Base-by-base conservation (phyloP, 306 rosid species). In the Dryas alaskensis region DNA sequence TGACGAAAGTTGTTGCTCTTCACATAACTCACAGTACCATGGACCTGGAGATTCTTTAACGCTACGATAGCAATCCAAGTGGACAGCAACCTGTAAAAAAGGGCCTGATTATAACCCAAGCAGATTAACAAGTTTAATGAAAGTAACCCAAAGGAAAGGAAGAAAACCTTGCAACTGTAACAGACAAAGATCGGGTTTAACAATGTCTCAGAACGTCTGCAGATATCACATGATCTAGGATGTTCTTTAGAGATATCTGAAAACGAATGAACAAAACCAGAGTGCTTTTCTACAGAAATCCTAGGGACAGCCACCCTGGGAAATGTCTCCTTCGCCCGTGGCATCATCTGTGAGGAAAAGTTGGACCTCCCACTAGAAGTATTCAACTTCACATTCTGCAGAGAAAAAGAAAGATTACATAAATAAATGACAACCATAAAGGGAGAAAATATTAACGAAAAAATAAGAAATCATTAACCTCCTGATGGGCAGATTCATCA, bases 1-100 rank as follows among this genome's bases (percentile, higher is more conserved):
- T 59, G 83, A 69, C 39, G 77, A 82, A 50, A 87, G 65, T 65
- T 31, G 37, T 87, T 64, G 16, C 37, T 62, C 92, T 79, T 88
- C 98, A 87, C 99, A 95, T 68, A 95, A 78, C 73, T 95, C 98
- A 85, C 99, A 95, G 76, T 80, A 84, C 99, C 99, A 95, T 51
- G 98, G 99, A 71, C 99, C 99, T 4, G 84, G 81, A 25, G 94
- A 84, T 79, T 88, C 97, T 78, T 86, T 89, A 73, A 87, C 84
- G 61, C 89, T 82, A 22, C 91, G 90, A 82, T 95, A 95, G 86
- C 99, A 95, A 78, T 82, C 90, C 87, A 90, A 84, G 89, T 95
- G 99, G 76, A 95, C 97, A 3, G 92, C 85, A 83, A 95, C 98
- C 99, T 95, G 93, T 80, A 62, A 81, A 7, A 22, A 40, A 48